Base-by-base conservation (phyloP, 2,329 filamentous ascomycete species). In the Xylariaceae sp. region DNA sequence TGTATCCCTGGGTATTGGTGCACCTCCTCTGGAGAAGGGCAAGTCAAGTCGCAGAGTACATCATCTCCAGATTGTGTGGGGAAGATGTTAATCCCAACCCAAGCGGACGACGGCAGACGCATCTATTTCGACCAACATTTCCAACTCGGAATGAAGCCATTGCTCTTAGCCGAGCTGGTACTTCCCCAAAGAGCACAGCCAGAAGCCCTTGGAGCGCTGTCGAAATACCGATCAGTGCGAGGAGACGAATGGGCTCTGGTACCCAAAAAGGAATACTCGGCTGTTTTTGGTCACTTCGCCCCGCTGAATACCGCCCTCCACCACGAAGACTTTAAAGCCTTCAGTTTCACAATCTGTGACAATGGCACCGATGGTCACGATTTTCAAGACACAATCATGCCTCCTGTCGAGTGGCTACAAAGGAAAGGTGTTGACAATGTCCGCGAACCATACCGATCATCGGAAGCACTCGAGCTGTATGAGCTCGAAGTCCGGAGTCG, bases 261-360 rank as follows among this genome's bases (percentile, higher is more conserved):
- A n/a, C 50, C 45, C 16, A 47, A 48, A 19, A 53, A 50, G 6
- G 56, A 58, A 42, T 52, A 58, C 18, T 51, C 53, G 19, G 48
- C 51, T 41, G 46, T 58, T 44, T 58, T 56, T 45, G 41, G 36
- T n/a, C 50, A 56, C 12, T 50, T 58, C 10, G 56, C 56, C n/a
- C 48, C 56, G 2, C 44, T 56, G 36, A 58, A 58, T 28, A 33
- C 54, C 16, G 54, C 52, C 6, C 54, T 58, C n/a, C n/a, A 17
- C 31, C 36, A 16, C 10, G 31, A 50, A 7, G 48, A 54, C 44
- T 39, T n/a, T n/a, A n/a, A 7, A 28, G 22, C 22, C 22, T 28
- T 28, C 4, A 28, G 7, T 4, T 28, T 14, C 14, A 36, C 14
- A 12, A 22, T 50, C 18, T 19, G n/a, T 28, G 19, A 11, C 5